A percentile compares a stretch with the other conserved stretches of the same genome.
phyloP scores from a whole-genome alignment of 805 yeast genomes.

The Wickerhamomyces sydowiorum region DNA sequence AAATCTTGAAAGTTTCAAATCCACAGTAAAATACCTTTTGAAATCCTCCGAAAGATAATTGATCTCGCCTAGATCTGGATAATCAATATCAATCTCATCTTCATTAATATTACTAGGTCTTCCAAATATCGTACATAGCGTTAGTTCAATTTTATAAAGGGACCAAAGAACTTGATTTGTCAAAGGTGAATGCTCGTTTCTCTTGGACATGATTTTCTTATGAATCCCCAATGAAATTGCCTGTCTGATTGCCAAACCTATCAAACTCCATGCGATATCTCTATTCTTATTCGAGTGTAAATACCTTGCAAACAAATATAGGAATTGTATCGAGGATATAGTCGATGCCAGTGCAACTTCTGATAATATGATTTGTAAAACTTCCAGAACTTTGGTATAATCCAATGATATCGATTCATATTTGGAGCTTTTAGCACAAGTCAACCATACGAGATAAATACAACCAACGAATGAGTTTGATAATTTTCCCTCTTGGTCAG shows the following conservation, averaged over 20 bases:
- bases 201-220: conserved; percentile 29
- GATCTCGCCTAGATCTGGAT: conserved; percentile 23
- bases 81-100: conserved; percentile 38
- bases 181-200: conserved; percentile 16
- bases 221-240: conserved; percentile 44
- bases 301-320: conserved; percentile 37
- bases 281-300: conserved; percentile 38
- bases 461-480: conserved; percentile 30
- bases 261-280: conserved; percentile 42
- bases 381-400: conserved; percentile 29
- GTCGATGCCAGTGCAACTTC: conserved; percentile 40
- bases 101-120: conserved; percentile 38
- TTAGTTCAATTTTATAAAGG: conserved; percentile 34
- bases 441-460: conserved; percentile 39
- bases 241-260: conserved; percentile 43
- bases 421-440: conserved; percentile 16
- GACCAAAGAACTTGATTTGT: conserved; percentile 36
- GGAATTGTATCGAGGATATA: conserved; percentile 37
- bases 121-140: conserved; percentile 39
- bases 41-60: conserved; percentile 20
- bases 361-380: conserved; percentile 35
- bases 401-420: conserved; percentile 16
- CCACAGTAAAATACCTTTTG: conserved; percentile 26
- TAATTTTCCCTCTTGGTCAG: conserved; percentile 4
- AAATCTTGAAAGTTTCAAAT: conserved; percentile 30